These are phyloP conservation scores for Filobasidium uniguttulatum DNA, from an alignment of 1,284 basidiomycete genomes.

Conservation along the genomic window DNA sequence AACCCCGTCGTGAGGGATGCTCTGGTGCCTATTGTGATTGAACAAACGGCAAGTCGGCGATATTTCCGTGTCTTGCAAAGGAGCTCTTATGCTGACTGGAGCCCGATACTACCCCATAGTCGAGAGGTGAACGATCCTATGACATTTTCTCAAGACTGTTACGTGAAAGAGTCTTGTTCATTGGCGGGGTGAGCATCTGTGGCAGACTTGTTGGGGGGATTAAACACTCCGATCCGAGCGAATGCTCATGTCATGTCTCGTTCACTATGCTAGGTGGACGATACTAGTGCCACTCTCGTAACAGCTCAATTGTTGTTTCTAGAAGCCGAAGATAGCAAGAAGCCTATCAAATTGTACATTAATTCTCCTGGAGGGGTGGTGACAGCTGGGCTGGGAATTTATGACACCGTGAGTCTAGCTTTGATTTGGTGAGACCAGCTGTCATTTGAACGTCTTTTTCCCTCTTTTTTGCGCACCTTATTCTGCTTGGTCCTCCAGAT, in stretches of 20 bases:
- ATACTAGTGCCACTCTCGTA: conserved; percentile 64
- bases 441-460: background rate
- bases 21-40: conserved; percentile 80
- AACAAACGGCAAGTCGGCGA: conserved; percentile 57
- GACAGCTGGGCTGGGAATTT: conserved; percentile 83
- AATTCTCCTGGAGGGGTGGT: conserved; percentile 90
- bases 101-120: conserved; percentile 41
- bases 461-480: conserved; percentile 7
- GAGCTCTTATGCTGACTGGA: background rate
- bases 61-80: background rate
- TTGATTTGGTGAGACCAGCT: background rate
- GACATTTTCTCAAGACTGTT: conserved; percentile 86
- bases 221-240: background rate
- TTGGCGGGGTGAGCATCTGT: conserved; percentile 57
- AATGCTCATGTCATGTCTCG: background rate
- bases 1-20: conserved; percentile 25
- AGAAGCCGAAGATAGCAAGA: conserved; percentile 80
- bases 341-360: conserved; percentile 85
- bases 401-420: conserved; percentile 59
- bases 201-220: background rate
- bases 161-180: conserved; percentile 81
- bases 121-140: conserved; percentile 80
- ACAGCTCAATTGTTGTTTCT: conserved; percentile 85
- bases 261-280: conserved; percentile 51
- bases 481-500: conserved; percentile 15